These are phyloP conservation scores for Sclerotinia borealis DNA, from an alignment of 2,329 filamentous ascomycete genomes.

Conservation along the genomic window DNA sequence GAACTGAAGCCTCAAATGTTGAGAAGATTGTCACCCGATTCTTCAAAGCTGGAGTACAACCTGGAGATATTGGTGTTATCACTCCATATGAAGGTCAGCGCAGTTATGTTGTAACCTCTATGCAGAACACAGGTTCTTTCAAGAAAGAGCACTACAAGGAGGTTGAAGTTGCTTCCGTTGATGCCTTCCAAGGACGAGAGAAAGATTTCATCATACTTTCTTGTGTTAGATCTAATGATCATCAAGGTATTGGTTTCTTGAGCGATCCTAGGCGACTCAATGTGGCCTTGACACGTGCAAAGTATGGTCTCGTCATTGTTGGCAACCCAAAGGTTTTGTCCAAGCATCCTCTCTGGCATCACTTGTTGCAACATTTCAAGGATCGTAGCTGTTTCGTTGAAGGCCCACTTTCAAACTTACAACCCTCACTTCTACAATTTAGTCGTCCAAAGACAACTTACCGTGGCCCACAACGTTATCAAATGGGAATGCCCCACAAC, in stretches of 20 bases:
- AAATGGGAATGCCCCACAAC: conserved; percentile 59
- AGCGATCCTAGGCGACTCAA: conserved; percentile 96
- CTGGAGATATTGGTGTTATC: conserved; percentile 90
- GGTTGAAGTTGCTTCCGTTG: conserved; percentile 95
- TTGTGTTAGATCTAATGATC: conserved; percentile 96
- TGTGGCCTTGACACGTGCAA: conserved; percentile 91
- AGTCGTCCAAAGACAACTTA: conserved; percentile 89
- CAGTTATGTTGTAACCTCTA: conserved; percentile 97
- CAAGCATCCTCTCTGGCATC: conserved; percentile 97
- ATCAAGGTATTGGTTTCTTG: conserved; percentile 97
- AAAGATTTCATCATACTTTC: conserved; percentile 99
- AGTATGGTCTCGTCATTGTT: conserved; percentile 92
- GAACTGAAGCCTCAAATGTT: conserved; percentile 93
- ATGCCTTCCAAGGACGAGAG: conserved; percentile 97
- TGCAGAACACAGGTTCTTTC: conserved; percentile 95
- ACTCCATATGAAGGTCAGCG: conserved; percentile 98
- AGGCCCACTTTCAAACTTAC: conserved; percentile 90
- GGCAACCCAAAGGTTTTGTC: conserved; percentile 96
- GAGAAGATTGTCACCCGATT: conserved; percentile 98
- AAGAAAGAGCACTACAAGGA: conserved; percentile 99
- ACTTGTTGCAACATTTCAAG: conserved; percentile 92
- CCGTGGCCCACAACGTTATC: conserved; percentile 79
- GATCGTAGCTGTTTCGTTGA: conserved; percentile 94
- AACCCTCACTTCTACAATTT: conserved; percentile 91
- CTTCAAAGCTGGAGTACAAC: conserved; percentile 97